These are phyloP conservation scores for Pseudodiploospora longispora DNA, from an alignment of 2,329 filamentous ascomycete species.

Conservation along the genomic window DNA sequence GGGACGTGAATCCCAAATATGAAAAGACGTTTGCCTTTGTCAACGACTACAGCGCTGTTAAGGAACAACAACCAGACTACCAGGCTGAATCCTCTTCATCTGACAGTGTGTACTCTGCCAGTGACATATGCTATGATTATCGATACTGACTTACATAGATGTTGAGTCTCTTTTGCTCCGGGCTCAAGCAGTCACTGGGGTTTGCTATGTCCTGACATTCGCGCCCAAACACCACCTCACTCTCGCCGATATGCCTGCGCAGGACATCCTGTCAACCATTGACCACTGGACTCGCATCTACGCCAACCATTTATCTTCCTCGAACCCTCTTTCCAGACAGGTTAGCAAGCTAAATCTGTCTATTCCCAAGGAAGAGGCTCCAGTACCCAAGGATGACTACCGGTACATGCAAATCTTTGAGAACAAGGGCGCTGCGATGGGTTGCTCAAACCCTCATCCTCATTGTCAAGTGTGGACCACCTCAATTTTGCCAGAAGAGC, in stretches of 20 bases:
- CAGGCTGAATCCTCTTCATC: constrained; percentile 27
- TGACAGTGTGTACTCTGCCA: constrained; percentile 20
- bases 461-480: constrained; percentile 97
- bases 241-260: constrained; percentile 74
- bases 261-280: constrained; percentile 74
- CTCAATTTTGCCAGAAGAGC: constrained; percentile 84
- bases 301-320: constrained; percentile 65
- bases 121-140: neutral
- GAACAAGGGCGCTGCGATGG: constrained; percentile 97
- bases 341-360: constrained; percentile 33
- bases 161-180: constrained; percentile 69
- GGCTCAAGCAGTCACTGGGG: constrained; percentile 81
- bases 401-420: constrained; percentile 99
- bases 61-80: constrained; percentile 84
- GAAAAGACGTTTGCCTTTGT: constrained; percentile 86
- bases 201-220: constrained; percentile 96
- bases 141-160: constrained; percentile 35
- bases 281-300: constrained; percentile 91
- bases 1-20: constrained; percentile 80
- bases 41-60: constrained; percentile 96
- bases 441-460: constrained; percentile 95
- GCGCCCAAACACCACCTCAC: constrained; percentile 85
- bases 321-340: constrained; percentile 50
- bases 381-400: constrained; percentile 62
- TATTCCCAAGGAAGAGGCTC: constrained; percentile 27